Evolutionary conservation across 352 stramenopile genomes (phyloP), one percentile per base, ranked within the genome.

Genomic region (Plasmopara muralis): DNA sequence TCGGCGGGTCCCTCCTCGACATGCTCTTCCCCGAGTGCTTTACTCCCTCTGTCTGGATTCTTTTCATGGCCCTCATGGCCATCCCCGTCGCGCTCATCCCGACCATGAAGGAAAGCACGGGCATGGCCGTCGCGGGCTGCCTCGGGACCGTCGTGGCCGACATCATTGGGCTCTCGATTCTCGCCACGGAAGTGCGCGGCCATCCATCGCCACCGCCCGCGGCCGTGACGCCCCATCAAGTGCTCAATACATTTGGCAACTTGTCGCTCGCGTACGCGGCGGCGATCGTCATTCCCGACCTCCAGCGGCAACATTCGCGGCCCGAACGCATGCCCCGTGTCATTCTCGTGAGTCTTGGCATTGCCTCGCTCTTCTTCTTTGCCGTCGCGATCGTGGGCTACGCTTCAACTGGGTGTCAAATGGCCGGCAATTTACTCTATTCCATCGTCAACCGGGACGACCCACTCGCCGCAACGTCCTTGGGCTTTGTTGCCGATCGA

Each of bases 341-440:
- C 41, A 67, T 67, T 37, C 50, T 64, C 0, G 48, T 63, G 10
- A 67, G 60, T 37, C 43, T 67, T 0, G 45, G 49, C 5, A 37
- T 56, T 25, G 55, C 55, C 4, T 59, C 54, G 2, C 49, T 16
- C 1, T 67, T 67, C 37, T 67, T 67, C 40, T 12, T 67, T 6
- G 40, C 41, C 8, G 29, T 67, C 7, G 60, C 60, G 9, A 28
- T 64, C 12, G 10, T 29, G 4, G 60, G 60, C 6, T 67, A 67
- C 41, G 33, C 40, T 39, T 48, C 43, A 0, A 50, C 54, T 29
- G 60, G 60, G 0, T 67, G 60, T 18, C 59, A 67, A 38, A 58
- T 67, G 50, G 63, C 59, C 3, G 60, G 60, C 8, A 67, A 67
- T 40, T 16, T 67, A 25, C 60, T 67, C 28, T 67, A 64, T 47